phyloP scores from a whole-genome alignment of 2,329 filamentous ascomycete genomes.

The Aotearoamyces nothofagi region DNA sequence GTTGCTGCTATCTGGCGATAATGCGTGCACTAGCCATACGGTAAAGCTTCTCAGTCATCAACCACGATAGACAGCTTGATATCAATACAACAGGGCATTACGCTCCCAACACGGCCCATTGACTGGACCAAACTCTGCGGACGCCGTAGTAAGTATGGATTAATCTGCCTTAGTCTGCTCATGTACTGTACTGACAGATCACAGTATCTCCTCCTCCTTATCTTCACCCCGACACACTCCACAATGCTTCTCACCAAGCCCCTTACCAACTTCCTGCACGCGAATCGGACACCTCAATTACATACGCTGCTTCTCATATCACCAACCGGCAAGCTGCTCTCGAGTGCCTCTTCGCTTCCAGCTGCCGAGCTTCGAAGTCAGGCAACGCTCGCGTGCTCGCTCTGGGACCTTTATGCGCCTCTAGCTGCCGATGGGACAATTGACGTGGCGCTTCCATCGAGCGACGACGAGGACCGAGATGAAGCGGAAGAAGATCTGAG shows the following conservation, averaged over 20 bases:
- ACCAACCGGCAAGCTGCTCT: conserved; percentile 45
- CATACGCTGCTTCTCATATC: conserved; percentile 45
- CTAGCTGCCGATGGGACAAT: conserved; percentile 24
- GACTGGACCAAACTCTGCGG: too few relatives aligned
- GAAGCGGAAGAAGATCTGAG: conserved; percentile 9
- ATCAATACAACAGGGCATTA: too few relatives aligned
- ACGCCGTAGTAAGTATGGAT: too few relatives aligned
- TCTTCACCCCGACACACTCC: too few relatives aligned
- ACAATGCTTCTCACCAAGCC: conserved; percentile 45
- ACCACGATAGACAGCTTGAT: too few relatives aligned
- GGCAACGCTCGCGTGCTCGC: conserved; percentile 46
- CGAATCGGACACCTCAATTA: conserved; percentile 39
- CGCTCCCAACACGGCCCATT: too few relatives aligned
- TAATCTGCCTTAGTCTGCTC: too few relatives aligned
- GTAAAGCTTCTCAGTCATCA: too few relatives aligned
- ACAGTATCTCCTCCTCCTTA: too few relatives aligned
- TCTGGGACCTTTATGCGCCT: conserved; percentile 40
- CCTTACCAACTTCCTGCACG: conserved; percentile 43
- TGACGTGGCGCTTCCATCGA: conserved; percentile 25
- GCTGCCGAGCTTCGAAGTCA: conserved; percentile 44
- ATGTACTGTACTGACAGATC: too few relatives aligned
- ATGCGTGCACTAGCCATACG: too few relatives aligned
- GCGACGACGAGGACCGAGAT: conserved; percentile 7
- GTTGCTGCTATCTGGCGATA: too few relatives aligned
- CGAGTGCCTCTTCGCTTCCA: conserved; percentile 40